Evolutionary conservation across 2,329 filamentous ascomycete genomes (phyloP), one percentile per base, ranked within the genome.

Genomic region (Emmonsiellopsis sp.): DNA sequence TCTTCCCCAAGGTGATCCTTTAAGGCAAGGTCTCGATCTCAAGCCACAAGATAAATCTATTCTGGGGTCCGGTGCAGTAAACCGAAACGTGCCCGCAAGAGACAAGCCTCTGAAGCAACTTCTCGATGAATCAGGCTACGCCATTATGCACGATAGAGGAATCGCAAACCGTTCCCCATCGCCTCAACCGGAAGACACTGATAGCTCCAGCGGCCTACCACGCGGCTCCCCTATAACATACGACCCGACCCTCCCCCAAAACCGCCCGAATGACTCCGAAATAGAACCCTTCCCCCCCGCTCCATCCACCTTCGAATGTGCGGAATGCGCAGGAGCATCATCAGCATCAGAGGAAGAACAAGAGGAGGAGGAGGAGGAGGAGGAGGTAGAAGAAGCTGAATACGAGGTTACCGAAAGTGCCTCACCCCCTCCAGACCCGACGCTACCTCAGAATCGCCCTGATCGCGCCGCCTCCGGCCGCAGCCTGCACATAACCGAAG

Each of bases 401-500:
- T 44, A 52, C 33, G 34, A 54, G 32, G 36, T 36, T 6, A 33
- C 52, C 31, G 34, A 44, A 6, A 47, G 33, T 13, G 5, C 34
- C 37, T 54, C 49, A 27, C 47, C 47, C 34, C 53, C 50, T 34
- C 54, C 53, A n/a, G 73, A 77, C 55, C 71, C 74, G 31, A 76
- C 73, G 6, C 66, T 77, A 4, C 74, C 74, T 17, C 74, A 76
- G 49, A 66, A 72, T 58, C 70, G 74, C 44, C 74, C 73, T 4
- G 65, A 74, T 54, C 64, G 66, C 42, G 60, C 63, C 43, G 55
- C 56, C 56, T 54, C 68, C 67, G 45, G 45, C 11, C 34, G 39
- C 10, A 48, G 36, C 17, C 51, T 53, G n/a, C 55, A 55, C 27
- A 48, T 56, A 31, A 54, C 48, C 31, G 55, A 55, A 33, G 45